Base-by-base conservation (phyloP, 495 filamentous ascomycete genomes). In the Lasiosphaeria miniovina region DNA sequence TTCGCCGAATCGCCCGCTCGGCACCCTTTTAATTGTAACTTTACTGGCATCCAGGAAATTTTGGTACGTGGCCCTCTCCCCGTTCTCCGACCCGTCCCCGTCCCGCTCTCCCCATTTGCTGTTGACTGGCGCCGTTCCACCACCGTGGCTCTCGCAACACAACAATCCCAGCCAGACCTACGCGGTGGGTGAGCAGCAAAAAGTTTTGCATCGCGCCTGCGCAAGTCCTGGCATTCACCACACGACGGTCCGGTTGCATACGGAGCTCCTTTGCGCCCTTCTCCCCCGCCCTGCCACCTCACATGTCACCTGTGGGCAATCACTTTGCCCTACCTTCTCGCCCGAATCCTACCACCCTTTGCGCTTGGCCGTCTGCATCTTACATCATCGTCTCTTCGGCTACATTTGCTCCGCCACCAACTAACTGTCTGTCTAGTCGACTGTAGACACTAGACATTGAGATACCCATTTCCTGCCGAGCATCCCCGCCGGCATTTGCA, bases 381-480 rank as follows among this genome's bases (percentile, higher is more conserved):
- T 52, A 54, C 57, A 59, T 59, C 57, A 59, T 46, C 49, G n/a
- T 36, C 34, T n/a, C 38, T 49, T 46, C 51, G 14, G 49, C 17
- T n/a, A 11, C 55, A 24, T 3, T 55, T 43, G 3, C n/a, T 54
- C 54, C 17, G n/a, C 15, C 49, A 5, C 34, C 8, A 57, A 57
- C 64, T 65, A 60, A 66, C 57, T 41, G 3, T 41, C 45, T n/a
- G 9, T 54, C 52, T 46, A 6, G 5, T 40, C 36, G 33, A 33
- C 53, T 33, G 36, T 62, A 67, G 65, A 67, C 60, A 63, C 67
- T 67, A 67, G 65, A 67, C 57, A 62, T 65, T 58, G 56, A 69
- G 67, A 69, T 69, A 69, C 67, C 67, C 67, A 40, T 61, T 57
- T 54, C 57, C 52, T 36, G 55, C 53, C 49, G 52, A 58, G 40